Evolutionary conservation across 179 eudicot genomes (phyloP), one percentile per base, ranked within the genome.

Genomic region (Spinacia oleracea): DNA sequence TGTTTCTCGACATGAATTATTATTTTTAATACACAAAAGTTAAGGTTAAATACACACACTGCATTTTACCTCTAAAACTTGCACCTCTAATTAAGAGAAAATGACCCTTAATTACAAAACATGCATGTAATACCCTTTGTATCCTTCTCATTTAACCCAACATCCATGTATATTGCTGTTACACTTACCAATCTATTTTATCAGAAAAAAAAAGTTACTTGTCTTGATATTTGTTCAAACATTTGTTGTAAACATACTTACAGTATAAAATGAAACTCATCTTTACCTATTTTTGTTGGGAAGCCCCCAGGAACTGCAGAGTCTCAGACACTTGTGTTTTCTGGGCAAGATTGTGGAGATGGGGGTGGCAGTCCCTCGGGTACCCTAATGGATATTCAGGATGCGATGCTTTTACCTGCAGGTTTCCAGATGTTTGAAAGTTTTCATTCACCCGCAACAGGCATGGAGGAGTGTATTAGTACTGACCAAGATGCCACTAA

Each of bases 261-360:
- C 53, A 48, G 5, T 42, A 25, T 68, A 43, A 68, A 66, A 31
- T 53, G 76, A 21, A 58, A 73, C 83, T 80, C 63, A 77, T 76
- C 56, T 70, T 53, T 42, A 63, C 70, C 46, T 83, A 77, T 21
- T 73, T 85, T 83, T 72, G 78, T 53, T 77, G 80, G 92, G 88
- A 87, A 96, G 99, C 99, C 99, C 81, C 99, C 99, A 84, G 99
- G 99, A 84, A 92, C 92, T 72, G 96, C 90, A 20, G 99, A 96
- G 81, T 87, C 97, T 53, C 93, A 92, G 87, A 86, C 89, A 83
- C 85, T 82, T 48, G 62, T 86, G 85, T 81, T 87, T 89, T 70
- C 96, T 80, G 86, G 88, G 48, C 86, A 87, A 69, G 98, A 96
- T 40, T 77, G 85, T 86, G 96, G 88, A 73, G 97, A 94, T 83